A percentile compares a stretch with the other conserved stretches of the same genome.
Conservation (phyloP, 768 basidiomycete species). For the Russula lepida region DNA sequence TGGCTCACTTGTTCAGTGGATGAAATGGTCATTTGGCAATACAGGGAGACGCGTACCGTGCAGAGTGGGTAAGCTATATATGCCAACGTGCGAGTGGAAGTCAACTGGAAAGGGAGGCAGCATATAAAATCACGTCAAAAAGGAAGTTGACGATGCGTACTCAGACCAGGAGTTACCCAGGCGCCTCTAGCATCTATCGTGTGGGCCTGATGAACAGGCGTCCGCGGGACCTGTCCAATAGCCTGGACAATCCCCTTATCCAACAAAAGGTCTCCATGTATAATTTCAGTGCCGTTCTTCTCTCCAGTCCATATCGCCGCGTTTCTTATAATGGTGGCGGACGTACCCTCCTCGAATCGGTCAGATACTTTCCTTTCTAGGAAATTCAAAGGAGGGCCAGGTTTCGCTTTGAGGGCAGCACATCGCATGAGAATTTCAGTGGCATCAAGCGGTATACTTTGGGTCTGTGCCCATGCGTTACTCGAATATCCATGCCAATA, state of each 20-base stretch:
- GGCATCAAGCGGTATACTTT: slow-evolving; percentile 24
- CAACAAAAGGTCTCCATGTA: slow-evolving; percentile 57
- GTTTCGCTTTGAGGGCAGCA: slow-evolving; percentile 24
- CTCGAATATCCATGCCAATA: slow-evolving; percentile 4
- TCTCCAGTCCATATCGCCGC: slow-evolving; percentile 59
- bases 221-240: slow-evolving; percentile 39
- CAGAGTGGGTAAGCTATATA: slow-evolving; percentile 52
- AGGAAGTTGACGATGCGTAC: slow-evolving; percentile 30
- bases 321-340: slow-evolving; percentile 60
- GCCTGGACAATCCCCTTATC: slow-evolving; percentile 56
- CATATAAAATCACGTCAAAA: slow-evolving; percentile 9
- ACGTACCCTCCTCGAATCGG: slow-evolving; percentile 57
- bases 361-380: slow-evolving; percentile 39
- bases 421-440: slow-evolving; percentile 28
- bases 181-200: slow-evolving; percentile 50
- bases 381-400: slow-evolving; percentile 29
- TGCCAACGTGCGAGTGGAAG: slow-evolving; percentile 64
- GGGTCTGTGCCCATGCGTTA: neutral
- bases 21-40: neutral
- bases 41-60: slow-evolving; percentile 30
- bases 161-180: slow-evolving; percentile 60
- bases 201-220: slow-evolving; percentile 34
- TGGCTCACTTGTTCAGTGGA: slow-evolving; percentile 8
- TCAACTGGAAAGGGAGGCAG: slow-evolving; percentile 26
- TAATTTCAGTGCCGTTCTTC: slow-evolving; percentile 43